Percentiles rank a stretch among this genome's conserved stretches.
phyloP scores from a whole-genome alignment of 345 rosid species.

The Ceriops zippeliana region DNA sequence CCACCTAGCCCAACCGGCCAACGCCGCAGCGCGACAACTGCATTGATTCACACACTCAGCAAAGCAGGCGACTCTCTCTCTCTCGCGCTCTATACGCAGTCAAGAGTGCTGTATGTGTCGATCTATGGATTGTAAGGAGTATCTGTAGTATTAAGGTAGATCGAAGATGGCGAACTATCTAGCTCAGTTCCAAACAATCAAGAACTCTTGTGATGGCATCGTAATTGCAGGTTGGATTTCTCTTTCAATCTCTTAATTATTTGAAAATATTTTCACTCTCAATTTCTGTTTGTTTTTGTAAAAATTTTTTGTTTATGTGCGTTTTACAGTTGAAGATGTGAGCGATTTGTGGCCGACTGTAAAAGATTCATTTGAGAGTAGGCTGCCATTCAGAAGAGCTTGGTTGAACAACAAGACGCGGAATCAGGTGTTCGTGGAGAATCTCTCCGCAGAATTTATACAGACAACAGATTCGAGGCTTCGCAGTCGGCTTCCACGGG shows the following conservation, averaged over 20 bases:
- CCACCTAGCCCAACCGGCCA: not conserved
- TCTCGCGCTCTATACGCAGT: no score
- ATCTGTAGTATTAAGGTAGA: constrained; percentile 22
- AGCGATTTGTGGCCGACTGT: constrained; percentile 87
- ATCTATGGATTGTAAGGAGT: constrained; percentile 30
- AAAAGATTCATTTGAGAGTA: constrained; percentile 64
- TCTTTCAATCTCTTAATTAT: not conserved
- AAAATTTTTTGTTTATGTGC: not conserved
- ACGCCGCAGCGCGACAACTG: no score
- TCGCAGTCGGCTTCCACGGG: constrained; percentile 88
- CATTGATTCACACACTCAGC: no score
- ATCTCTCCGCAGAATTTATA: constrained; percentile 74
- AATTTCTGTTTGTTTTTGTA: not conserved
- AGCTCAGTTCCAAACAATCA: constrained; percentile 89
- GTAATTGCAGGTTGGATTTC: constrained; percentile 62
- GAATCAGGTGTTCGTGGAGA: constrained; percentile 72
- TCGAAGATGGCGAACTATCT: constrained; percentile 82
- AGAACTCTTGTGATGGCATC: constrained; percentile 65
- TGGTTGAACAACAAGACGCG: constrained; percentile 83
- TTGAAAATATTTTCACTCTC: not conserved
- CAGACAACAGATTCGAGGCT: constrained; percentile 87
- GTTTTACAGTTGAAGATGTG: constrained; percentile 81
- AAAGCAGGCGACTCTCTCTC: no score
- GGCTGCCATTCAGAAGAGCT: constrained; percentile 66
- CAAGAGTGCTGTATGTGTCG: not conserved